Percentiles rank a stretch among this genome's conserved stretches.
These are phyloP conservation scores for Aspergillaceae sp. DNA, from an alignment of 2,329 filamentous ascomycete species.

Conservation along the genomic window DNA sequence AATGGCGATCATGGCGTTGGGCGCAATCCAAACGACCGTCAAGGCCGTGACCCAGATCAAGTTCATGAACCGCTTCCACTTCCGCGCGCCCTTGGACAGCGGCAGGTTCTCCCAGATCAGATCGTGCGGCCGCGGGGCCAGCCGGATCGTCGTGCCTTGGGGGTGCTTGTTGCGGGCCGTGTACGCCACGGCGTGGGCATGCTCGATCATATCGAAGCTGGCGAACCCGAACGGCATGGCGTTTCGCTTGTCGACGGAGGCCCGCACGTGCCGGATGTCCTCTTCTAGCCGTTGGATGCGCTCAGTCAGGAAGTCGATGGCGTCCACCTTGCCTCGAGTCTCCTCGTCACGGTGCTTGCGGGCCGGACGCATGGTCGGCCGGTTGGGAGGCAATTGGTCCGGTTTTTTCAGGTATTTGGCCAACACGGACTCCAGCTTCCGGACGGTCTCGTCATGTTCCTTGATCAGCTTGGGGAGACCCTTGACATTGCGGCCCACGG, in stretches of 20 bases:
- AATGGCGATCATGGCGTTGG: slow-evolving; percentile 89
- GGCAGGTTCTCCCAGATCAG: slow-evolving; percentile 94
- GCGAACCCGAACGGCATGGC: slow-evolving; percentile 90
- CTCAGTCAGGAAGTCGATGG: slow-evolving; percentile 84
- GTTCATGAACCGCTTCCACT: slow-evolving; percentile 67
- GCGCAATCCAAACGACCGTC: slow-evolving; percentile 78
- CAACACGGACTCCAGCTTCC: slow-evolving; percentile 71
- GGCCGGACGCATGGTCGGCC: slow-evolving; percentile 70
- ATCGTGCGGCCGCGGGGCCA: slow-evolving; percentile 82
- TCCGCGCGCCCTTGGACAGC: slow-evolving; percentile 58
- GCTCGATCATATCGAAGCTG: slow-evolving; percentile 78
- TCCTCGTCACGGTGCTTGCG: slow-evolving; percentile 67
- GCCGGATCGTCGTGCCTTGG: slow-evolving; percentile 62
- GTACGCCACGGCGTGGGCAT: slow-evolving; percentile 82
- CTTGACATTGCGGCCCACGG: slow-evolving; percentile 86
- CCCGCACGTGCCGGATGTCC: slow-evolving; percentile 74
- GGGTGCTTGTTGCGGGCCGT: slow-evolving; percentile 71
- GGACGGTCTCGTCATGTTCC: slow-evolving; percentile 71
- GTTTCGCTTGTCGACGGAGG: slow-evolving; percentile 75
- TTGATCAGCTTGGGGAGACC: slow-evolving; percentile 77
- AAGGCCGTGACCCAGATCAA: slow-evolving; percentile 74
- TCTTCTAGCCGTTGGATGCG: slow-evolving; percentile 75
- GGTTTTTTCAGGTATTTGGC: slow-evolving; percentile 90
- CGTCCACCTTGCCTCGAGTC: slow-evolving; percentile 65
- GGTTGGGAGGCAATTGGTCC: slow-evolving; percentile 62